Evolutionary conservation across 345 rosid genomes (phyloP).

Genomic region (Sisymbrium irio): DNA sequence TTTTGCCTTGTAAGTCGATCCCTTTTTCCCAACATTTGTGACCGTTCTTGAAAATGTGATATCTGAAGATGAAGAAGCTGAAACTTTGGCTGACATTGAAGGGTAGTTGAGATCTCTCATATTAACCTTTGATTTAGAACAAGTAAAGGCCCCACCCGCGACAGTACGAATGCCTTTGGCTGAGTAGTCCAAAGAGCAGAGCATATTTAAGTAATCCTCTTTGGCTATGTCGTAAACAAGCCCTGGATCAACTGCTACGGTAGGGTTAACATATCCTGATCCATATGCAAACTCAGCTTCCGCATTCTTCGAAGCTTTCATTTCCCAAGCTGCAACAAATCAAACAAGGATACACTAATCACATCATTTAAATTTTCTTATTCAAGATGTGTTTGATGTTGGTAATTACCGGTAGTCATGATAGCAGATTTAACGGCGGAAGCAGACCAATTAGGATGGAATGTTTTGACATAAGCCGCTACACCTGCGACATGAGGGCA

Average conservation of each 20-base stretch:
- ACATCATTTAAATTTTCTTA: background rate
- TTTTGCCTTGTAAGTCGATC: slow-evolving; percentile 31
- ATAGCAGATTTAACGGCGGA: slow-evolving; percentile 68
- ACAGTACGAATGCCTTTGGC: slow-evolving; percentile 1
- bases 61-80: background rate
- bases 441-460: slow-evolving; percentile 45
- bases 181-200: slow-evolving; percentile 35
- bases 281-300: slow-evolving; percentile 49
- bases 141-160: slow-evolving; percentile 31
- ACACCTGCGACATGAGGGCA: slow-evolving; percentile 70
- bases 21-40: slow-evolving; percentile 35
- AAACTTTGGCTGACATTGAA: slow-evolving; percentile 33
- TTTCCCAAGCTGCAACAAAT: slow-evolving; percentile 31
- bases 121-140: slow-evolving; percentile 11
- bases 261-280: slow-evolving; percentile 42
- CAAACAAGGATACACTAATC: background rate
- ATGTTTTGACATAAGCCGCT: slow-evolving; percentile 45
- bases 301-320: slow-evolving; percentile 31
- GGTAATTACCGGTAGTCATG: slow-evolving; percentile 62
- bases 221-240: slow-evolving; percentile 39
- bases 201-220: slow-evolving; percentile 41
- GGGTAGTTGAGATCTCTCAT: slow-evolving; percentile 43
- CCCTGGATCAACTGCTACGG: slow-evolving; percentile 39
- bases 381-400: background rate
- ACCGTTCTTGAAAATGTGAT: slow-evolving; percentile 35